A percentile compares a stretch with the other conserved stretches of the same genome.
Conservation (phyloP, 179 eudicot genomes). For the Vitellaria paradoxa region DNA sequence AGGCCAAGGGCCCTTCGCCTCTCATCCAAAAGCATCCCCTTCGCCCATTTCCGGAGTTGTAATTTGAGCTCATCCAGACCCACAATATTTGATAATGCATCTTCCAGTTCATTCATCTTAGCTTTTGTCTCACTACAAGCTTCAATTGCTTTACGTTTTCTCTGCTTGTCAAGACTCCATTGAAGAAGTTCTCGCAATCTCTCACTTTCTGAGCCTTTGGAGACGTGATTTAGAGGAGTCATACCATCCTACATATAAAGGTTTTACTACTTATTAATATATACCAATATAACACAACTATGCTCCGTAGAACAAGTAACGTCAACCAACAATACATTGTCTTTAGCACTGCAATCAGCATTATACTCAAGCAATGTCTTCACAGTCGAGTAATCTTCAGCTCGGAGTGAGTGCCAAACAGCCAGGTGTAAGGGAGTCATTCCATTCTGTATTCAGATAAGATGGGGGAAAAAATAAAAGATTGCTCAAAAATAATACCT, state of each 20-base stretch:
- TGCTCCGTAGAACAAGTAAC: too few relatives aligned
- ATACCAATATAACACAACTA: background rate
- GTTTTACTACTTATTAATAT: slow-evolving; percentile 1
- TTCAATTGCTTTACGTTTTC: slow-evolving; percentile 76
- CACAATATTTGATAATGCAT: slow-evolving; percentile 59
- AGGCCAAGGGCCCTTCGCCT: slow-evolving; percentile 92
- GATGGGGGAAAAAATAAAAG: too few relatives aligned
- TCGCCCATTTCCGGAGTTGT: slow-evolving; percentile 89
- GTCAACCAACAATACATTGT: slow-evolving; percentile 39
- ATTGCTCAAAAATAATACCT: too few relatives aligned
- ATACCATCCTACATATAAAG: slow-evolving; percentile 59
- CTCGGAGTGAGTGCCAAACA: slow-evolving; percentile 84
- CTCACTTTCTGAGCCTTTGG: slow-evolving; percentile 75
- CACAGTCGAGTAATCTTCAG: slow-evolving; percentile 73
- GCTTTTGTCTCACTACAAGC: slow-evolving; percentile 88
- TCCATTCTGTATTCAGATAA: slow-evolving; percentile 64
- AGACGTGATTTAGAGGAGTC: slow-evolving; percentile 82
- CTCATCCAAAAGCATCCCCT: slow-evolving; percentile 97
- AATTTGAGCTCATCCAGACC: slow-evolving; percentile 77
- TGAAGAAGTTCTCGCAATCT: slow-evolving; percentile 61
- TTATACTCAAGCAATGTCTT: slow-evolving; percentile 76
- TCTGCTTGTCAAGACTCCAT: slow-evolving; percentile 70
- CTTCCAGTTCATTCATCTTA: slow-evolving; percentile 91
- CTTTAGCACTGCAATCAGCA: slow-evolving; percentile 91
- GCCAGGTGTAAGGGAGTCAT: slow-evolving; percentile 99